Evolutionary conservation across 352 stramenopile species (phyloP).

Genomic region (Phytophthora fragariaefolia): DNA sequence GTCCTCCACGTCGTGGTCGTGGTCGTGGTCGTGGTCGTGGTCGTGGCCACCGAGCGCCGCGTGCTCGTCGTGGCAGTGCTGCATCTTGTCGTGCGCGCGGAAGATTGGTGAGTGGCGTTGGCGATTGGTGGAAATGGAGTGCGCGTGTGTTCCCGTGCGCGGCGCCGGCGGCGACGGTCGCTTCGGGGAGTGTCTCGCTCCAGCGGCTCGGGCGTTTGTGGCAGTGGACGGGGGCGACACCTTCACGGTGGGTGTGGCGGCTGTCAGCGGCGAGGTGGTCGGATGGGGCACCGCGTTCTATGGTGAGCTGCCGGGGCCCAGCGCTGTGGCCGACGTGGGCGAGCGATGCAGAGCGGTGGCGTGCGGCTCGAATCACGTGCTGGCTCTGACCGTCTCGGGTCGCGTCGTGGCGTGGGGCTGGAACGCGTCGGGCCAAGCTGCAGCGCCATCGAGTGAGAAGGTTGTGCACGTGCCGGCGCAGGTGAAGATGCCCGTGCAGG

Average conservation of each 20-base stretch:
- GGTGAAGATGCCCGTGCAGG: constrained; percentile 18
- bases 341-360: constrained; percentile 46
- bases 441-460: constrained; percentile 8
- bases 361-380: constrained; percentile 67
- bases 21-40: constrained; percentile 55
- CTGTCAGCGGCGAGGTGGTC: constrained; percentile 39
- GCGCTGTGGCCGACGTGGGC: constrained; percentile 12
- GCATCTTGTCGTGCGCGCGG: constrained; percentile 37
- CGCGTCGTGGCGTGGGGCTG: constrained; percentile 62
- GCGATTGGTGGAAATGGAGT: constrained; percentile 47
- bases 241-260: constrained; percentile 56
- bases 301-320: constrained; percentile 47
- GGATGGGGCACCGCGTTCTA: constrained; percentile 78
- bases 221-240: constrained; percentile 56
- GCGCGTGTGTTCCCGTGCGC: constrained; percentile 25
- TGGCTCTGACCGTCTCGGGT: constrained; percentile 49
- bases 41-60: constrained; percentile 49
- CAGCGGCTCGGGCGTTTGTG: constrained; percentile 17
- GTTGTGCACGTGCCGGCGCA: constrained; percentile 27
- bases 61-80: constrained; percentile 76
- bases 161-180: constrained; percentile 17
- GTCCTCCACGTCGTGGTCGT: constrained; percentile 75
- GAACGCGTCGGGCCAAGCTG: constrained; percentile 55
- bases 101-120: constrained; percentile 10
- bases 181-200: constrained; percentile 46